Conservation (phyloP, 148 eudicot genomes). For the Drosera capensis region DNA sequence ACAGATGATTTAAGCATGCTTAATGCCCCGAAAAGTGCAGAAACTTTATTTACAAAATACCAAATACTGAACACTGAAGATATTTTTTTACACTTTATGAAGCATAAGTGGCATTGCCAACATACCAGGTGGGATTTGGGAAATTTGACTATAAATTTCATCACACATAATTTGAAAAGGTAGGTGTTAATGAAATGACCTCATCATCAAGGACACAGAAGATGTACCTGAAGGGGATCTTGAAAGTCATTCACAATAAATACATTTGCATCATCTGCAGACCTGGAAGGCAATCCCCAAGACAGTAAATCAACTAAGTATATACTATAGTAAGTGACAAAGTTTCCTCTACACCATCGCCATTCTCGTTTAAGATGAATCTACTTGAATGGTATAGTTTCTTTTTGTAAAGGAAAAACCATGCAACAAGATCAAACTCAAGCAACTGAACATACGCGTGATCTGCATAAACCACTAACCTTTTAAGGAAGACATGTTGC, state of each 20-base stretch:
- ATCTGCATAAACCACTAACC: slow-evolving; percentile 37
- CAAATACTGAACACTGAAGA: too few species aligned
- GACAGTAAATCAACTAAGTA: not conserved
- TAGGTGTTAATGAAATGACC: not conserved
- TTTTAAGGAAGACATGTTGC: slow-evolving; percentile 68
- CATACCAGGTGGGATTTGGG: not conserved
- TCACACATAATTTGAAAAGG: not conserved
- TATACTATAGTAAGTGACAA: too few species aligned
- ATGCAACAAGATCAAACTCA: too few species aligned
- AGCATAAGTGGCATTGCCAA: not conserved
- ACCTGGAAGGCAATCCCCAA: not conserved
- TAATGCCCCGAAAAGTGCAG: too few species aligned
- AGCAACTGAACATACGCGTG: too few species aligned
- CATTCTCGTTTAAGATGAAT: too few species aligned
- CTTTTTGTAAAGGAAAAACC: too few species aligned
- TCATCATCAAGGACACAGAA: not conserved
- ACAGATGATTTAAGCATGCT: too few species aligned
- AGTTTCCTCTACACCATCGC: too few species aligned
- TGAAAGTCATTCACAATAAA: slow-evolving; percentile 73
- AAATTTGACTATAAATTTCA: not conserved
- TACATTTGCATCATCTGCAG: slow-evolving; percentile 13
- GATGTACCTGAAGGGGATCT: slow-evolving; percentile 26
- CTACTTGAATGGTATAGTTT: too few species aligned
- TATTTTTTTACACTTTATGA: not conserved
- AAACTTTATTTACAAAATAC: too few species aligned